Evolutionary conservation across 108 stramenopile species (phyloP), one percentile per base, ranked within the genome.

Genomic region (Asterionellopsis glacialis): DNA sequence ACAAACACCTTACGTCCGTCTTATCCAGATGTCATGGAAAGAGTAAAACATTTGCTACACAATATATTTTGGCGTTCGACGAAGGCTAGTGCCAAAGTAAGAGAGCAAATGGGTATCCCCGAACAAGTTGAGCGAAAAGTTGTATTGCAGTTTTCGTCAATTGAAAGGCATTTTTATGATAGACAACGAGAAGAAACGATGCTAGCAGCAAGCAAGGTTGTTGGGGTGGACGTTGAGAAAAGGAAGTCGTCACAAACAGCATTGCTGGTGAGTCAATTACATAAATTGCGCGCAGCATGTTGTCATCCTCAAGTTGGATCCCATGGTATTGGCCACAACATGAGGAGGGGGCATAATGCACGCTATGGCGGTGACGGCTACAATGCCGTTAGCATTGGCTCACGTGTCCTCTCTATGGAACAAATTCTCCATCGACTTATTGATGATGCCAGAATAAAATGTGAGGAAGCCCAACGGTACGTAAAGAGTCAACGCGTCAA

Each of bases 291-390:
- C 18, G 86, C 86, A 23, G 87, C 87, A 3, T 88, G 87, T 45
- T 82, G 80, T 57, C 87, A 88, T 75, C 87, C 83, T 28, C 87
- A 88, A 67, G 87, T 88, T 18, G 83, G 87, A 38, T 55, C 79
- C 11, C 65, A 68, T 57, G 87, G 87, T 15, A 61, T 88, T 13
- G 28, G 45, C 42, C 64, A 55, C 44, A 52, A 41, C 16, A 42
- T 14, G 18, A 64, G 39, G 55, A 16, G 40, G 28, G 41, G 23
- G 44, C 13, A 11, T 18, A 59, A 27, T 40, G 33, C 11, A 50
- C 65, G n/a, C 54, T 33, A 12, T 59, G 45, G 22, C 24, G 19
- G 38, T 47, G 19, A 55, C 25, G 63, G 51, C 12, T 33, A 18
- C 28, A 16, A 21, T 24, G 45, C 59, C 21, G 11, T 15, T 59